Conservation (phyloP, 768 basidiomycete species). For the Russula compacta region DNA sequence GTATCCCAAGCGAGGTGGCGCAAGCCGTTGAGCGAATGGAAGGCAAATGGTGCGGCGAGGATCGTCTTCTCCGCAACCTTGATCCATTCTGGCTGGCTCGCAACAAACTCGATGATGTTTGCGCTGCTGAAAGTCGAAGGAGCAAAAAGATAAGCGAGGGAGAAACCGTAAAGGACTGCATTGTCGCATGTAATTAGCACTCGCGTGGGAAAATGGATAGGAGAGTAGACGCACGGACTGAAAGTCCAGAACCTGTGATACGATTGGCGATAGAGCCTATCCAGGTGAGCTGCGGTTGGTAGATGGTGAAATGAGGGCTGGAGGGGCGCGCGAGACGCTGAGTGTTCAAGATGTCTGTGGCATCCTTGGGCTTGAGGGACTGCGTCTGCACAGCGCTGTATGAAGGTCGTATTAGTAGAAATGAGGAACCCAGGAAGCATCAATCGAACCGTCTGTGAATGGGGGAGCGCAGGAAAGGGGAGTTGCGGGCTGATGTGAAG, state of each 20-base stretch:
- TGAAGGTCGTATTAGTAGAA: background rate
- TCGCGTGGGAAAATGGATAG: background rate
- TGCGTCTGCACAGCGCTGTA: constrained; percentile 52
- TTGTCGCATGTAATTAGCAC: background rate
- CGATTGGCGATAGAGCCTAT: constrained; percentile 79
- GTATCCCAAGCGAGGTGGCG: constrained; percentile 88
- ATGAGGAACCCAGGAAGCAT: background rate
- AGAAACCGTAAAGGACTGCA: constrained; percentile 80
- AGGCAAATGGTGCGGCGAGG: constrained; percentile 82
- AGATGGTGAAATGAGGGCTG: constrained; percentile 94
- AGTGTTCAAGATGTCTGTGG: constrained; percentile 63
- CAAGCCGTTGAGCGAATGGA: constrained; percentile 84
- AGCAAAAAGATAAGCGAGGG: constrained; percentile 75
- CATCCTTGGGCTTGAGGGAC: constrained; percentile 51
- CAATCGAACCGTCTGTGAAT: constrained; percentile 19
- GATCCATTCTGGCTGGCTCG: constrained; percentile 61
- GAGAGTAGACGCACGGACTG: constrained; percentile 48
- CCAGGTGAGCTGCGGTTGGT: constrained; percentile 93
- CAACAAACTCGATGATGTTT: constrained; percentile 63
- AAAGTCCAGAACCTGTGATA: constrained; percentile 72
- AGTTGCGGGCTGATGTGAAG: constrained; percentile 18
- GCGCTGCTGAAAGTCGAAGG: constrained; percentile 75
- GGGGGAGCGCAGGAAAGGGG: constrained; percentile 5
- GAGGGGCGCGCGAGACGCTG: constrained; percentile 86
- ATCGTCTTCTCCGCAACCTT: constrained; percentile 71